Base-by-base conservation (phyloP, 345 rosid species). In the Salix dunnii region DNA sequence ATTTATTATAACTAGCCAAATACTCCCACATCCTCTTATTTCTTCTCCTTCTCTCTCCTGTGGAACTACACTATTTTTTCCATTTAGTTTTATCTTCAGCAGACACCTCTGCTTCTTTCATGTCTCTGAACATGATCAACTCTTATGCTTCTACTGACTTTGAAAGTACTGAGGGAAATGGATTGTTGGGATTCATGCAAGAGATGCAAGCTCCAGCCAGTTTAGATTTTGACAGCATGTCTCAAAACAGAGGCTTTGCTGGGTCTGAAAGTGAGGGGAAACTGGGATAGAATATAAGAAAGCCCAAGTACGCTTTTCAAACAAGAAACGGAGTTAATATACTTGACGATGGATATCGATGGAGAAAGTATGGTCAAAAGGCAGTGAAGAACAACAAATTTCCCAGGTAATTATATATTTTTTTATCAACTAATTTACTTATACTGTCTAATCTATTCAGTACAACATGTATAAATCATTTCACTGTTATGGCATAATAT, bases 321-420 rank as follows among this genome's bases (percentile, higher is more conserved):
- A 91, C 98, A 27, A 87, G 98, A 71, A 93, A n/a, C 80, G 92
- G 88, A 74, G 98, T 91, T 49, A 97, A 93, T 87, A 87, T 93
- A 28, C 94, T 93, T 42, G 98, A 93, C 76, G 98, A 93, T 88
- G 97, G 98, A 20, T 93, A 91, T 82, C 82, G 98, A 76, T 93
- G 98, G 97, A 88, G 98, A 78, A 93, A 93, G 72, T 93, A 93
- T 79, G 97, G 98, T 7, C 97, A 91, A 74, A 93, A 91, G 46
- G 94, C 94, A 3, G 95, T 93, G 27, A 93, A 93, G 84, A 88
- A 90, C 79, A 93, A 88, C 83, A 90, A 88, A 66, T 93, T 87
- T 73, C 97, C 97, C 67, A 91, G 97, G 97, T 85, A 9, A 23
- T 48, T 48, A 36, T 20, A 2, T 40, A 3, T 21, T 36, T 33